Conservation (phyloP, 2,329 filamentous ascomycete genomes). For the Pseudogymnoascus sp. region DNA sequence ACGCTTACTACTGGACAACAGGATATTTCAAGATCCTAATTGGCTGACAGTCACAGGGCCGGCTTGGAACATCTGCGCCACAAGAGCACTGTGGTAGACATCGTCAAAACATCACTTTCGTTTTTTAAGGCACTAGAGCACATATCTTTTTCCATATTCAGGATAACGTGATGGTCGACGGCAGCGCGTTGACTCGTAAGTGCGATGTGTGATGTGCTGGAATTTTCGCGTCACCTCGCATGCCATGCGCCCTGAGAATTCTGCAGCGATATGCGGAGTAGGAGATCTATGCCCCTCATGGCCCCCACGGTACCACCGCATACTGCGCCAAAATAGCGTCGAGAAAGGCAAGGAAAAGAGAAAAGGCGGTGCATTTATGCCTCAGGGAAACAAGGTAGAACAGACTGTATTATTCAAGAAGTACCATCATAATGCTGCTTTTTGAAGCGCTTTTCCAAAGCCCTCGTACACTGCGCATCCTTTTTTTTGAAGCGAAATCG, state of each 20-base stretch:
- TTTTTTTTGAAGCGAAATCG: background rate
- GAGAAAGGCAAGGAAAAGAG: background rate
- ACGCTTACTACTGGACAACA: background rate
- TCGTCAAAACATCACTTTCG: background rate
- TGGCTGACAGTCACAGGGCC: background rate
- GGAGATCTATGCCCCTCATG: background rate
- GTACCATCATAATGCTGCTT: background rate
- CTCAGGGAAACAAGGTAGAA: background rate
- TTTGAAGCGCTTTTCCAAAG: conserved; percentile 5
- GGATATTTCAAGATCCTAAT: background rate
- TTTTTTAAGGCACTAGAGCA: background rate
- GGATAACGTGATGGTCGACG: background rate
- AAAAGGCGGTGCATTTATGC: background rate
- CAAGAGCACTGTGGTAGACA: background rate
- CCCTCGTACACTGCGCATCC: conserved; percentile 1
- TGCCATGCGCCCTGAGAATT: conserved; percentile 9
- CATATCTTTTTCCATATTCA: background rate
- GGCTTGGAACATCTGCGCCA: background rate
- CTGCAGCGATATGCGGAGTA: conserved; percentile 3
- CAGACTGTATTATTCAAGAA: conserved; percentile 6
- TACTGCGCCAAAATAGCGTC: background rate
- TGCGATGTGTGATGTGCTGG: background rate
- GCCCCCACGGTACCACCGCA: background rate
- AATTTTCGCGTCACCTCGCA: conserved; percentile 8
- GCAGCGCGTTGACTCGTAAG: conserved; percentile 3